These are phyloP conservation scores for Triticum dicoccoides DNA, from an alignment of 176 grass and related monocot species.

Conservation along the genomic window DNA sequence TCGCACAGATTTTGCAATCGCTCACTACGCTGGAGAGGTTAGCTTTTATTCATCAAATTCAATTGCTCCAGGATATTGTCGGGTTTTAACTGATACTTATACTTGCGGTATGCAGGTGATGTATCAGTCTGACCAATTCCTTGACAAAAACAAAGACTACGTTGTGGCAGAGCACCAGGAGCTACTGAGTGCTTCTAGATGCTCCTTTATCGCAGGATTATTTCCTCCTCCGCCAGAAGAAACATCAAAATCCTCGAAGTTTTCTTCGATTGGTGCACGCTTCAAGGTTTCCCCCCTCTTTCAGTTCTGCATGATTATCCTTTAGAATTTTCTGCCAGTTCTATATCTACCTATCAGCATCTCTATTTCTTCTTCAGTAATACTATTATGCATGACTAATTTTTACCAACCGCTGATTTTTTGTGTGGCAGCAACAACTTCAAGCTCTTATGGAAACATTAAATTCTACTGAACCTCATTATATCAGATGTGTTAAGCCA, in stretches of 20 bases:
- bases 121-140: conserved; percentile 94
- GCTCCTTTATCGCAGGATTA: conserved; percentile 82
- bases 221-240: conserved; percentile 86
- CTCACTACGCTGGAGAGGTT: conserved; percentile 96
- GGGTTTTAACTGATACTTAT: conserved; percentile 17
- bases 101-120: conserved; percentile 48
- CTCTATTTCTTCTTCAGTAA: conserved; percentile 10
- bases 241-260: conserved; percentile 91
- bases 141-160: conserved; percentile 99
- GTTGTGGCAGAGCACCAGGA: conserved; percentile 98
- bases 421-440: conserved; percentile 80
- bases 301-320: conserved; percentile 5
- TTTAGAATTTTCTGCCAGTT: conserved; percentile 12
- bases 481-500: conserved; percentile 98
- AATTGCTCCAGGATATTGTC: neutral
- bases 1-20: conserved; percentile 91
- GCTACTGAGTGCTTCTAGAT: conserved; percentile 86
- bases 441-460: conserved; percentile 95
- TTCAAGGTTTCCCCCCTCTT: conserved; percentile 62
- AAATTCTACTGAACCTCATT: conserved; percentile 98
- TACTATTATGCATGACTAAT: neutral
- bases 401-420: conserved; percentile 24
- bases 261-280: conserved; percentile 90
- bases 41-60: conserved; percentile 26
- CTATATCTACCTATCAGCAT: neutral